Evolutionary conservation across 495 filamentous ascomycete species (phyloP).

Genomic region (Arthonia radiata): DNA sequence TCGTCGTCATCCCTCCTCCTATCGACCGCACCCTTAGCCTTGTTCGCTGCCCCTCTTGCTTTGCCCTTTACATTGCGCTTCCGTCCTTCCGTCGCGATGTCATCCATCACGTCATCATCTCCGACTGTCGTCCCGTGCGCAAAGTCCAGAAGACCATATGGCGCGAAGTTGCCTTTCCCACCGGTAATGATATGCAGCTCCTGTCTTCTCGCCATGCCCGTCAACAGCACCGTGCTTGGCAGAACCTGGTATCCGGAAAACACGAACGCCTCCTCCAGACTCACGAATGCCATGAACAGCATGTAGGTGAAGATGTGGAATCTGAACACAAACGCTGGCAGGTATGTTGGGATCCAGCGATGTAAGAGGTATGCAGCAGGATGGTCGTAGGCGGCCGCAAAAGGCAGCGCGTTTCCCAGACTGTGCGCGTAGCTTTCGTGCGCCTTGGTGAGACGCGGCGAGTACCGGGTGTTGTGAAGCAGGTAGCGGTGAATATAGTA

Average conservation of each 20-base stretch:
- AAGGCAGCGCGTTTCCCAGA: conserved; percentile 34
- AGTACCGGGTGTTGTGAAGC: conserved; percentile 30
- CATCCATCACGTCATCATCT: conserved; percentile 28
- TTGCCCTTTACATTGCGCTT: conserved; percentile 30
- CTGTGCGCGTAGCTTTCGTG: conserved; percentile 45
- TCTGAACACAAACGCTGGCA: conserved; percentile 38
- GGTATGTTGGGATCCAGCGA: conserved; percentile 46
- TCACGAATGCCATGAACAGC: conserved; percentile 37
- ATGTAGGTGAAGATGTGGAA: conserved; percentile 64
- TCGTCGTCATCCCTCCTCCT: no score
- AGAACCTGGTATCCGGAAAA: conserved; percentile 56
- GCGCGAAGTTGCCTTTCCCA: conserved; percentile 49
- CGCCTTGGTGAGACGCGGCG: conserved; percentile 13
- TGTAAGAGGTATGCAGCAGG: conserved; percentile 45
- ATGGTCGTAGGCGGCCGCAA: conserved; percentile 56
- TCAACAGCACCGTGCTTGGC: conserved; percentile 45
- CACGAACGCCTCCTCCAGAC: conserved; percentile 50
- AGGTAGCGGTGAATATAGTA: conserved; percentile 53
- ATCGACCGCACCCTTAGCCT: no score
- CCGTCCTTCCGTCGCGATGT: conserved; percentile 30
- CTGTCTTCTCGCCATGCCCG: conserved; percentile 44
- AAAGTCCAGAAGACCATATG: conserved; percentile 62
- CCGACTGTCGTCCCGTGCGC: conserved; percentile 38
- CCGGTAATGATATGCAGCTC: conserved; percentile 37
- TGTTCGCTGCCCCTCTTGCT: conserved; percentile 15